Conservation (phyloP, 2,329 filamentous ascomycete genomes). For the Pezizomycotina sp. region DNA sequence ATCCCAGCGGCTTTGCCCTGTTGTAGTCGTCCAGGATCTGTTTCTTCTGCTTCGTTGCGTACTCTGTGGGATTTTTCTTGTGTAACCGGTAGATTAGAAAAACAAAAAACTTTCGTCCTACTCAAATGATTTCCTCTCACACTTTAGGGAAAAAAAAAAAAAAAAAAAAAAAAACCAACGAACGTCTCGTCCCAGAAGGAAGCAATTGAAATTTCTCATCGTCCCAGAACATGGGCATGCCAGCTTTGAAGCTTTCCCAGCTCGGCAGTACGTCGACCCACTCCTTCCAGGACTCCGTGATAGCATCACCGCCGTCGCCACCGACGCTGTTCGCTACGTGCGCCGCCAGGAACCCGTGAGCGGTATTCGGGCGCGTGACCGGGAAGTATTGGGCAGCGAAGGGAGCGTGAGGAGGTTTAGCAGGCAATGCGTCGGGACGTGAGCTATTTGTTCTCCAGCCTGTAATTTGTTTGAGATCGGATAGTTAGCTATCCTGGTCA, state of each 20-base stretch:
- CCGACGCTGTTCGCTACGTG: conserved; percentile 8
- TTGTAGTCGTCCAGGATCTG: conserved; percentile 19
- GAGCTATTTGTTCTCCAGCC: too few species aligned
- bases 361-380: conserved; percentile 9
- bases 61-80: too few species aligned
- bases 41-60: conserved; percentile 11
- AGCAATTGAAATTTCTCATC: too few species aligned
- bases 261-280: conserved; percentile 10
- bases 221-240: conserved; percentile 14
- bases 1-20: conserved; percentile 14
- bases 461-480: too few species aligned
- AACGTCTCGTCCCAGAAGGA: conserved; percentile 4
- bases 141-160: too few species aligned
- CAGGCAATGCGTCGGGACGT: too few species aligned
- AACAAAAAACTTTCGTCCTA: too few species aligned
- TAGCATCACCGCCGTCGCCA: conserved; percentile 3
- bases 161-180: conserved; percentile 12
- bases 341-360: conserved; percentile 13
- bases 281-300: too few species aligned
- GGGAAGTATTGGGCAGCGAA: conserved; percentile 11
- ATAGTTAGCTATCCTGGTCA: too few species aligned
- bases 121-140: too few species aligned
- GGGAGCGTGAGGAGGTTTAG: too few species aligned
- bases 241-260: conserved; percentile 6
- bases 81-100: too few species aligned